A percentile compares a stretch with the other conserved stretches of the same genome.
Evolutionary conservation across 2,329 filamentous ascomycete genomes (phyloP).

Genomic region (Pseudocercospora macadamiae): DNA sequence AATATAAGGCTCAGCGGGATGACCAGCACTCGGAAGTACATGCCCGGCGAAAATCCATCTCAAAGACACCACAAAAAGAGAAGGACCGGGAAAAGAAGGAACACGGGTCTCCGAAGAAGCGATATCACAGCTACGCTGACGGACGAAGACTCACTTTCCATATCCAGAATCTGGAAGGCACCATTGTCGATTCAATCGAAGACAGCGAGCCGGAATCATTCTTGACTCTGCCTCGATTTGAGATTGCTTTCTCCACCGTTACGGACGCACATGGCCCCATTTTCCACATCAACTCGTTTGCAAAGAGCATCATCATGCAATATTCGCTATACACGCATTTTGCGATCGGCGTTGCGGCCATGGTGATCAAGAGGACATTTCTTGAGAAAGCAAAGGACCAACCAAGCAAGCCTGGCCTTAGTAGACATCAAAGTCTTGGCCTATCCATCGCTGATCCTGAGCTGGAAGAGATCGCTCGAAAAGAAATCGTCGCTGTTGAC

Average conservation of each 20-base stretch:
- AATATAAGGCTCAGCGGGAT: conserved; percentile 79
- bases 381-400: conserved; percentile 29
- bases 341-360: conserved; percentile 77
- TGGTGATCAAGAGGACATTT: conserved; percentile 63
- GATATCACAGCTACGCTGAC: conserved; percentile 61
- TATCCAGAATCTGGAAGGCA: conserved; percentile 81
- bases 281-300: conserved; percentile 81
- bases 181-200: conserved; percentile 85
- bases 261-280: conserved; percentile 86
- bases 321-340: conserved; percentile 96
- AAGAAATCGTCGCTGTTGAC: conserved; percentile 79
- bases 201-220: conserved; percentile 85
- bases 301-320: conserved; percentile 77
- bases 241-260: conserved; percentile 80
- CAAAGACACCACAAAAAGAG: conserved; percentile 59
- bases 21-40: conserved; percentile 46
- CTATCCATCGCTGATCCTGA: conserved; percentile 28
- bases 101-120: conserved; percentile 50
- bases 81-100: conserved; percentile 22
- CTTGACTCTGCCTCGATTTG: conserved; percentile 80
- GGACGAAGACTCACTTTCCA: conserved; percentile 81
- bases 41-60: conserved; percentile 71
- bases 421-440: conserved; percentile 27
- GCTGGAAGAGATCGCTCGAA: conserved; percentile 36
- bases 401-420: conserved; percentile 17